Base-by-base conservation (phyloP, 1,139 yeast species). In the Kurtzmaniella natalensis region DNA sequence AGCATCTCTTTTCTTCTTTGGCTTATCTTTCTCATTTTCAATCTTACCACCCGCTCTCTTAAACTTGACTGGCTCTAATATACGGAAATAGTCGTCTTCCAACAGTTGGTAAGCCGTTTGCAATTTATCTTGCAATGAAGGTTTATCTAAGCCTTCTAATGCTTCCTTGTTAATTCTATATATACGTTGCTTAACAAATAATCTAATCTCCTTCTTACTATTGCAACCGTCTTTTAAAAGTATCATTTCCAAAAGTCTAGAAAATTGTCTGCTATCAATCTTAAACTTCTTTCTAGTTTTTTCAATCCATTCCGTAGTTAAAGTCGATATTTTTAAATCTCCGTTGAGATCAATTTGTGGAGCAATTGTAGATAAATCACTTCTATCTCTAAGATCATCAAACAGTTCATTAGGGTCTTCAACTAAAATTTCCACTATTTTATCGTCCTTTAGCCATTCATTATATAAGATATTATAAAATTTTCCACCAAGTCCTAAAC, bases 391-490 rank as follows among this genome's bases (percentile, higher is more conserved):
- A 47, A 94, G 62, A 51, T 86, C 95, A 51, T 92, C 98, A 59
- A 92, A 92, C 28, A 79, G 78, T 54, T 89, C 96, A 51, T 84
- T 86, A 3, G 98, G 98, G 53, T 94, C 98, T 54, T 92, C 98
- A 7, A 94, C 89, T 0, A 92, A 88, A 27, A 92, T 71, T 49
- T 89, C 95, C 25, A 64, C 59, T n/a, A 88, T 76, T 3, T 53
- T 43, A 0, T 56, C 48, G 42, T 84, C 82, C 0, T 50, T 45
- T 5, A 66, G 46, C 84, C 95, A 87, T 27, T 55, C 41, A 1
- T 67, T 59, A 37, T 73, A 68, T 6, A 92, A 59, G 1, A 70
- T 45, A 10, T 64, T 59, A 55, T 92, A 92, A 27, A 92, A 61
- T 15, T 59, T 55, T 2, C 78, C 74, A 2, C 98, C 98, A 38